These are phyloP conservation scores for Boletus pseudopeckii DNA, from an alignment of 768 basidiomycete genomes.

Conservation along the genomic window DNA sequence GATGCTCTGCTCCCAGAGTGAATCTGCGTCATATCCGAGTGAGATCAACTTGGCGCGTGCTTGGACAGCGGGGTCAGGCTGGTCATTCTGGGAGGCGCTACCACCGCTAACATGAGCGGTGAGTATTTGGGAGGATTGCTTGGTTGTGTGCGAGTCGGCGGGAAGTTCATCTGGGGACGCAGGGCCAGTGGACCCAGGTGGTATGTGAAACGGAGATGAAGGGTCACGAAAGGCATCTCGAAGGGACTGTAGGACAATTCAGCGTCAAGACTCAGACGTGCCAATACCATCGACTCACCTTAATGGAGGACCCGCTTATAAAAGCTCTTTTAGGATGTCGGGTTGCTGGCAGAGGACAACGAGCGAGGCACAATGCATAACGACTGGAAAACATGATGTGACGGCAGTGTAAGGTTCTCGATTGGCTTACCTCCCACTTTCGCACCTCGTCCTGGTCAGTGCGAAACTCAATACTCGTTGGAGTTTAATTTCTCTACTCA, in stretches of 20 bases:
- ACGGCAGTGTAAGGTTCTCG: too few relatives aligned
- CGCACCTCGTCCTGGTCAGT: too few relatives aligned
- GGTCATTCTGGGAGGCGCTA: background rate
- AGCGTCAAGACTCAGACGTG: background rate
- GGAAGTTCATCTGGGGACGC: slow-evolving; percentile 50
- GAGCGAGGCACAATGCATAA: background rate
- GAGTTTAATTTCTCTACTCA: too few relatives aligned
- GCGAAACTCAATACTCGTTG: too few relatives aligned
- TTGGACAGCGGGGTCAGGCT: slow-evolving; percentile 24
- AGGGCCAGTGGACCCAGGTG: slow-evolving; percentile 58
- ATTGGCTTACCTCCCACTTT: too few relatives aligned
- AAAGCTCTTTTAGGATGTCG: background rate
- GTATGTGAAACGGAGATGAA: slow-evolving; percentile 60
- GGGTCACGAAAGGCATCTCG: slow-evolving; percentile 62
- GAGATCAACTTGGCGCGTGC: slow-evolving; percentile 43
- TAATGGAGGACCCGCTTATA: slow-evolving; percentile 27
- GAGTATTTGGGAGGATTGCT: slow-evolving; percentile 5
- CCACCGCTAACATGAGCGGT: background rate
- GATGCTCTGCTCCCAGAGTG: slow-evolving; percentile 78
- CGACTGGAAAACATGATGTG: slow-evolving; percentile 7
- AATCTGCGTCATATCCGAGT: slow-evolving; percentile 55
- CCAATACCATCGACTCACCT: slow-evolving; percentile 11
- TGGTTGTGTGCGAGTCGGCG: background rate
- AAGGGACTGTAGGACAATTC: slow-evolving; percentile 43
- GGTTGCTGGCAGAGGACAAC: background rate